These are phyloP conservation scores for Cladosporium velox DNA, from an alignment of 2,329 filamentous ascomycete genomes.

Conservation along the genomic window DNA sequence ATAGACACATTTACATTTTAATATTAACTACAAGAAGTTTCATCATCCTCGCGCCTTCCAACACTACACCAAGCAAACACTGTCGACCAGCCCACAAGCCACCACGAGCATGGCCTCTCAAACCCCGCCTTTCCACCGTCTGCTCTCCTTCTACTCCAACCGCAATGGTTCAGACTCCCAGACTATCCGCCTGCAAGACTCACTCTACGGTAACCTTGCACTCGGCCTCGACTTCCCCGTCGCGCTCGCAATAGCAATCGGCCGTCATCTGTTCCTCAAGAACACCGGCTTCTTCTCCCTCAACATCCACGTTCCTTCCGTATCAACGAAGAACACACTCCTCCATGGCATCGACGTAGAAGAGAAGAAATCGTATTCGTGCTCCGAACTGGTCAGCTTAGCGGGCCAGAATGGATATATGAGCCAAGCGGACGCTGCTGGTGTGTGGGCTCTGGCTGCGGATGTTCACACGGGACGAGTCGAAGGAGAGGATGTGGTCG, in stretches of 20 bases:
- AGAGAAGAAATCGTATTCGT: conserved; percentile 34
- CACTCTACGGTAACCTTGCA: conserved; percentile 39
- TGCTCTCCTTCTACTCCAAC: conserved; percentile 41
- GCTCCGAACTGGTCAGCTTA: conserved; percentile 32
- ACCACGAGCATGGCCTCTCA: conserved; percentile 14
- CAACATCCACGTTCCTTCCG: conserved; percentile 39
- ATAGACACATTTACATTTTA: background rate
- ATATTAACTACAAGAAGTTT: background rate
- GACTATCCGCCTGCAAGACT: conserved; percentile 40
- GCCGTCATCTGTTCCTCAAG: conserved; percentile 37
- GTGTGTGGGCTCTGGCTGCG: conserved; percentile 38
- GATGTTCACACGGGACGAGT: conserved; percentile 36
- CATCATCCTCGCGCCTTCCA: background rate
- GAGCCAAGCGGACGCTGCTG: conserved; percentile 35
- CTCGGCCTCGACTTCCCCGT: conserved; percentile 42
- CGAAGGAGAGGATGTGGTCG: conserved; percentile 36
- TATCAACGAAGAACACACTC: conserved; percentile 32
- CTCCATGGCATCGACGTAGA: conserved; percentile 37
- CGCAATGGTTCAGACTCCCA: conserved; percentile 33
- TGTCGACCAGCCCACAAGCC: background rate
- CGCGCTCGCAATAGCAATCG: conserved; percentile 36
- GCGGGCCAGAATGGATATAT: conserved; percentile 28
- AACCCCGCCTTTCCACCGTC: conserved; percentile 39
- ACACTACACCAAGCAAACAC: background rate
- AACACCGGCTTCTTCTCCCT: conserved; percentile 38